Base-by-base conservation (phyloP, 2,329 filamentous ascomycete genomes). In the Neofusicoccum kwambonambiense region DNA sequence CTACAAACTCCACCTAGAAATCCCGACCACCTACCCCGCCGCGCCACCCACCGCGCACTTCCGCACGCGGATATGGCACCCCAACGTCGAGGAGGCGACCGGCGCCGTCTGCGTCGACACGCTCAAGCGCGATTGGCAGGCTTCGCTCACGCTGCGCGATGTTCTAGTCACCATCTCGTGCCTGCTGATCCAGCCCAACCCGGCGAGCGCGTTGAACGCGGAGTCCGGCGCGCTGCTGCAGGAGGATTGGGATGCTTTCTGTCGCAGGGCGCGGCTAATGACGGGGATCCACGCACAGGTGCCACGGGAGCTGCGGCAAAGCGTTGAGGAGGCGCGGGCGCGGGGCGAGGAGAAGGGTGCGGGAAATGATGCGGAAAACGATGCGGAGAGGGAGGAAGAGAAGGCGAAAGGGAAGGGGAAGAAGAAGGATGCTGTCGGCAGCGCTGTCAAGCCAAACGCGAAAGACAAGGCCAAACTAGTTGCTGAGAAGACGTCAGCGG, bases 81-180 rank as follows among this genome's bases (percentile, higher is more conserved):
- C 87, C 0, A 89, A 89, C 69, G 84, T 89, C 57, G 86, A 89
- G 67, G 84, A 87, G 61, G 77, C 79, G n/a, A 85, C 83, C 0
- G 87, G 87, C 4, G 83, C 83, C 0, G 85, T 89, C 3, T 89
- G 87, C 67, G 84, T 89, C 3, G 87, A 89, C 75, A 89, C 87
- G 2, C 71, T 89, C 50, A 89, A 89, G 76, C 79, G 85, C 52
- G 87, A 88, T 69, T 89, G 87, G 87, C 82, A 84, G 65, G 76
- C 80, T 13, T 83, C 78, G 34, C 74, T 89, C 67, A 88, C 84
- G 31, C 71, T 89, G 57, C 77, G 84, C 52, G 85, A 89, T 76
- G 85, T 89, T 3, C 74, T 89, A 17, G 75, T 83, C 22, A 79
- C 86, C 0, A 88, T 89, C 64, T 84, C 81, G 2, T 89, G 87